Evolutionary conservation across 768 basidiomycete species (phyloP), one percentile per base, ranked within the genome.

Genomic region (Trametes coccinea): DNA sequence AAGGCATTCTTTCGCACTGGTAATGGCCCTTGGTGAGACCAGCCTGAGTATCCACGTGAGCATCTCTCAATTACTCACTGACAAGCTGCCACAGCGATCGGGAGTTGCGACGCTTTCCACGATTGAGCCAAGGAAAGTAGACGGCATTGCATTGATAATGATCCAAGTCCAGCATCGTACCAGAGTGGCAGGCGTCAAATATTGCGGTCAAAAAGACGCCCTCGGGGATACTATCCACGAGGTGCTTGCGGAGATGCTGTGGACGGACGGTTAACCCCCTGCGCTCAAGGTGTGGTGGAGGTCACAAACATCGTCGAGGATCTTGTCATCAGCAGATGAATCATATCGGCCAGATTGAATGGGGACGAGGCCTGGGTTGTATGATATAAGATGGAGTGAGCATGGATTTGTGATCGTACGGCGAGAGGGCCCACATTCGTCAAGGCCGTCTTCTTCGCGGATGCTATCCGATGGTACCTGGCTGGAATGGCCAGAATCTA

Each of bases 171-270:
- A 72, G 65, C 8, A 72, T 8, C 0, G 71, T 72, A 27, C 68
- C 70, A 3, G 68, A 69, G 17, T 71, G 68, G 30, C 70, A 70
- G 2, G 67, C 61, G 50, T 72, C 70, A 47, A 72, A 64, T 14
- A 72, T 47, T 2, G 68, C 67, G 0, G 65, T 56, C 34, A 72
- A 50, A 14, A 27, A 56, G 16, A 48, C 61, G 27, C 63, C 66
- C 8, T 60, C 50, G 4, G 70, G 70, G 8, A 72, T 60, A 10
- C 59, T 40, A 2, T 66, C 48, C 43, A 62, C 58, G 10, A 67
- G 65, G 10, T 62, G 30, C 5, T 53, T 48, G 14, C 65, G 61
- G 17, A 71, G 62, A 41, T 67, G 62, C 70, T 71, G 37, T 4
- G 13, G 22, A 37, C 6, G 34, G 34, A 37, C 11, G 34, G 11